Conservation (phyloP, 2,329 filamentous ascomycete genomes). For the Penicillium crustosum region DNA sequence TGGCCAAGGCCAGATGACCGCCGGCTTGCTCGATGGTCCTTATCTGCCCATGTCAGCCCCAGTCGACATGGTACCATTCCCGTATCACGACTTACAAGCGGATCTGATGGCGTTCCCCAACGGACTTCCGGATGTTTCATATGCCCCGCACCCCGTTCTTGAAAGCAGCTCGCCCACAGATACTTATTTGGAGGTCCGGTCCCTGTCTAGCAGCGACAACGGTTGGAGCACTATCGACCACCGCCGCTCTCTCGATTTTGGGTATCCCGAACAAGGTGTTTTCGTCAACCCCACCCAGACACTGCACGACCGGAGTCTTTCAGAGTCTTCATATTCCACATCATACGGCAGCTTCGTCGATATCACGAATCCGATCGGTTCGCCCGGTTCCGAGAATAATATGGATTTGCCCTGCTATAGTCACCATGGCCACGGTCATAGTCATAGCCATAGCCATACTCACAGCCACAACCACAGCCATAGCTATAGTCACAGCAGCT, state of each 20-base stretch:
- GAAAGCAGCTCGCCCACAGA: constrained; percentile 69
- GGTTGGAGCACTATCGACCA: constrained; percentile 82
- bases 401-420: constrained; percentile 54
- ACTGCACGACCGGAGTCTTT: constrained; percentile 81
- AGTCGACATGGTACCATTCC: constrained; percentile 66
- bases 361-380: constrained; percentile 76
- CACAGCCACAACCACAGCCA: constrained; percentile 26
- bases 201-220: constrained; percentile 80
- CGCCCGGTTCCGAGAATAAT: constrained; percentile 75
- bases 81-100: constrained; percentile 77
- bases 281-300: constrained; percentile 94
- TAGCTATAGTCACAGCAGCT: constrained; percentile 6
- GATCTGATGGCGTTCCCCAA: constrained; percentile 61
- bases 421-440: constrained; percentile 26
- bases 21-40: constrained; percentile 61
- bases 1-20: constrained; percentile 63
- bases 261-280: constrained; percentile 59
- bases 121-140: constrained; percentile 49
- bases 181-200: constrained; percentile 82
- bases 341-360: constrained; percentile 82
- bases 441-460: constrained; percentile 5
- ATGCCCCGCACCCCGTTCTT: constrained; percentile 43
- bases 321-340: constrained; percentile 76
- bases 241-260: constrained; percentile 69
- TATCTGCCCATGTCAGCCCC: constrained; percentile 57